Conservation (phyloP, 2,329 filamentous ascomycete genomes). For the Alternaria metachromatica region DNA sequence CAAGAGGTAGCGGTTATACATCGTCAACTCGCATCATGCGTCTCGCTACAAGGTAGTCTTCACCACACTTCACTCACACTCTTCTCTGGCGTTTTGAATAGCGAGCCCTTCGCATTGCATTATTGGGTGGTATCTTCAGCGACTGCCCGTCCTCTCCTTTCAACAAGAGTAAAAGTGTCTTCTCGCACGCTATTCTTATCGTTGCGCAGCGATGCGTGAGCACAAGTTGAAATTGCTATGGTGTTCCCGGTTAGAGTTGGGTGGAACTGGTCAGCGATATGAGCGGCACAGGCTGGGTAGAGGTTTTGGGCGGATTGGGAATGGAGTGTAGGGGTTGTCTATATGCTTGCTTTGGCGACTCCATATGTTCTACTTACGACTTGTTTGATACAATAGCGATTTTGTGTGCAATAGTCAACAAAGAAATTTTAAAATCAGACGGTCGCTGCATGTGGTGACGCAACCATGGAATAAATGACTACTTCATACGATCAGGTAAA, state of each 20-base stretch:
- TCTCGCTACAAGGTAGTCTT: slow-evolving; percentile 13
- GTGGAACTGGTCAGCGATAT: slow-evolving; percentile 5
- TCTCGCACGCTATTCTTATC: slow-evolving; percentile 7
- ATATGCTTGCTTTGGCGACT: slow-evolving; percentile 18
- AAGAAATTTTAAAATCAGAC: slow-evolving; percentile 5
- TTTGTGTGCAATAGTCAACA: slow-evolving; percentile 42
- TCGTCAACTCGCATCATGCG: slow-evolving; percentile 4
- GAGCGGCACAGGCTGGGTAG: slow-evolving; percentile 12
- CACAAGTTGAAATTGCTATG: slow-evolving; percentile 15
- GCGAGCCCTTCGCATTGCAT: slow-evolving; percentile 9
- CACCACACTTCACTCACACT: slow-evolving; percentile 3
- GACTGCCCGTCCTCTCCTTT: slow-evolving; percentile 16
- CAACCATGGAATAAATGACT: background rate
- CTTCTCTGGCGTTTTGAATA: slow-evolving; percentile 23
- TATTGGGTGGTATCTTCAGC: slow-evolving; percentile 6
- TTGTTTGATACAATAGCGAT: slow-evolving; percentile 35
- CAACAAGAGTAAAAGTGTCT: slow-evolving; percentile 14
- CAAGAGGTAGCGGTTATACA: slow-evolving; percentile 60
- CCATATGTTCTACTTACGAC: slow-evolving; percentile 26
- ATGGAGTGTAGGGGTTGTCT: slow-evolving; percentile 10
- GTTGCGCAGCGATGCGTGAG: slow-evolving; percentile 4
- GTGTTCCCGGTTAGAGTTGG: slow-evolving; percentile 20
- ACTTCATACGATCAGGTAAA: background rate
- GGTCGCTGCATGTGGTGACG: background rate
- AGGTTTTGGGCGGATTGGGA: slow-evolving; percentile 5